Conservation (phyloP, 2,329 filamentous ascomycete genomes). For the Ascochyta clinopodiicola region DNA sequence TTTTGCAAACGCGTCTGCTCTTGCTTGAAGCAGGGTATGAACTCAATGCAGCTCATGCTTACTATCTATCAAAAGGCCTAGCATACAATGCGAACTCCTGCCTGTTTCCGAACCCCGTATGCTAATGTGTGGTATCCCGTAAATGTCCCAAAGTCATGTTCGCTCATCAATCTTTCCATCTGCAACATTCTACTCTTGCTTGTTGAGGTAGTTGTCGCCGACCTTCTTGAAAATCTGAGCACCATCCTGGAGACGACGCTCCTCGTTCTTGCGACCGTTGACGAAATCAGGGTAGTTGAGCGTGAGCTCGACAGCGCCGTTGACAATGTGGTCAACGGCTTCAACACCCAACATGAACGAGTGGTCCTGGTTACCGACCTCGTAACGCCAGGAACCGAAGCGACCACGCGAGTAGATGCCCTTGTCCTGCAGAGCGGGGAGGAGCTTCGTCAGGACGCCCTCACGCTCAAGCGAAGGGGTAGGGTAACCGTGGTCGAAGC, state of each 20-base stretch:
- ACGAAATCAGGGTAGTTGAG: conserved; percentile 98
- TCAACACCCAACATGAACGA: conserved; percentile 97
- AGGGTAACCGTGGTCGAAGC: conserved; percentile 98
- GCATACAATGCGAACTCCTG: conserved; percentile 16
- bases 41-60: conserved; percentile 8
- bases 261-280: conserved; percentile 75
- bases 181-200: conserved; percentile 16
- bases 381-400: conserved; percentile 98
- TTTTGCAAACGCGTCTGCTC: conserved; percentile 6
- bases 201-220: conserved; percentile 20
- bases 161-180: conserved; percentile 15
- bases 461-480: conserved; percentile 95
- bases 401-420: conserved; percentile 95
- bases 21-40: neutral
- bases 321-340: conserved; percentile 88
- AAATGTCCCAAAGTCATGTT: conserved; percentile 19
- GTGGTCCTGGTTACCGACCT: conserved; percentile 96
- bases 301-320: conserved; percentile 87
- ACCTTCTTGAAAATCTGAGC: conserved; percentile 59
- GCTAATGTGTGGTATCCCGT: conserved; percentile 20
- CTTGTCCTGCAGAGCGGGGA: conserved; percentile 89
- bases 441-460: conserved; percentile 87
- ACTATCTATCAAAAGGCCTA: conserved; percentile 15
- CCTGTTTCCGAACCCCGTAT: conserved; percentile 17
- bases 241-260: conserved; percentile 68